phyloP scores from a whole-genome alignment of 331 rosid genomes.

The Pyrus hybrid region DNA sequence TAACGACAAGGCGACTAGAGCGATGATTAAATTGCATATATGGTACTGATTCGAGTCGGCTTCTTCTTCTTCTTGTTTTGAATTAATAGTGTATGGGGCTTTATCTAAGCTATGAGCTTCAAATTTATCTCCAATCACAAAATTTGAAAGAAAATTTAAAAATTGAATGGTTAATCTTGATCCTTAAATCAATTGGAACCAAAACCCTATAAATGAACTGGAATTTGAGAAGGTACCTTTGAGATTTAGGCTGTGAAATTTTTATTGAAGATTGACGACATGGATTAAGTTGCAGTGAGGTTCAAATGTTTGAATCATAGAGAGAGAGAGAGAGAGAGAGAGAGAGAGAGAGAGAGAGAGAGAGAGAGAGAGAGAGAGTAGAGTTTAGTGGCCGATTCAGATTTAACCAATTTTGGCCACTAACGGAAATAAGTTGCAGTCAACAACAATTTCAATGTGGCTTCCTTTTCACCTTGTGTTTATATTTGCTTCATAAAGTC shows the following conservation, averaged over 20 bases:
- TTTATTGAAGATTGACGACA: background rate
- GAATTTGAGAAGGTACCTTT: background rate
- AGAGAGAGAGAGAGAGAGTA: too few species aligned
- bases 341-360: too few species aligned
- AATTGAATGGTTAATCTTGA: background rate
- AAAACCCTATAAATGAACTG: background rate
- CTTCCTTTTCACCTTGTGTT: background rate
- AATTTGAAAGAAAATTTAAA: background rate
- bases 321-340: background rate
- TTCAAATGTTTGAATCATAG: background rate
- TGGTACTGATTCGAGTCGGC: constrained; percentile 49
- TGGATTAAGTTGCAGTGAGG: background rate
- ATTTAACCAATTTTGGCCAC: too few species aligned
- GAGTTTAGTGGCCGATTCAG: too few species aligned
- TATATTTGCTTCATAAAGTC: background rate
- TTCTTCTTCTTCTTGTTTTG: constrained; percentile 85
- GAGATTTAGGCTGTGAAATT: background rate
- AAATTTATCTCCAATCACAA: background rate
- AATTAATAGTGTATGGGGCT: constrained; percentile 74
- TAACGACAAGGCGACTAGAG: constrained; percentile 49
- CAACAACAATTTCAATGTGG: background rate
- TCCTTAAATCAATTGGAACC: background rate
- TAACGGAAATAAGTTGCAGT: background rate
- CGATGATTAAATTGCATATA: constrained; percentile 43
- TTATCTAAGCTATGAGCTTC: constrained; percentile 61